Conservation (phyloP, 768 basidiomycete species). For the Amyloporia xantha region DNA sequence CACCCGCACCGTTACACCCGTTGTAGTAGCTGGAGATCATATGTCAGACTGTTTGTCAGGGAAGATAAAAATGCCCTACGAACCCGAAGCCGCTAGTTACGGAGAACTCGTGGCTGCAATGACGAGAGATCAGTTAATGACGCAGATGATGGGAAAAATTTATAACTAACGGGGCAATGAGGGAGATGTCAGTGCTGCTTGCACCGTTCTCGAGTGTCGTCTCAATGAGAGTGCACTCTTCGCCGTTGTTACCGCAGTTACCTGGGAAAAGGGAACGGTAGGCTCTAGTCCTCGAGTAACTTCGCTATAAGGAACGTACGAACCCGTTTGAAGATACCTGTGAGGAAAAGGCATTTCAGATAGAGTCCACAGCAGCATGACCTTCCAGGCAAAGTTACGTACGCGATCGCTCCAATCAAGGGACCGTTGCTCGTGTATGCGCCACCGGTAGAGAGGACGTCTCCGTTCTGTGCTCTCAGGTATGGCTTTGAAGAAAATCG, state of each 20-base stretch:
- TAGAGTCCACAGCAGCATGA: too few relatives aligned
- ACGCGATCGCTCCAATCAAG: slow-evolving; percentile 32
- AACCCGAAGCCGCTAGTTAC: slow-evolving; percentile 32
- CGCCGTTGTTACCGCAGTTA: slow-evolving; percentile 33
- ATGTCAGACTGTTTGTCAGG: neutral
- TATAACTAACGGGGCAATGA: slow-evolving; percentile 32
- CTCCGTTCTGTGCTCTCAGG: slow-evolving; percentile 9
- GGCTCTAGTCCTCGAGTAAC: too few relatives aligned
- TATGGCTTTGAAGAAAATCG: neutral
- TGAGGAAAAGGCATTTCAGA: too few relatives aligned
- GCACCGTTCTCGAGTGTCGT: slow-evolving; percentile 37
- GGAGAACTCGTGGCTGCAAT: slow-evolving; percentile 27
- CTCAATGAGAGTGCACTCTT: slow-evolving; percentile 36
- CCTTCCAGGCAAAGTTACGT: too few relatives aligned
- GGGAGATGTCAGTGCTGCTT: slow-evolving; percentile 36
- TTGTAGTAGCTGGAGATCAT: slow-evolving; percentile 29
- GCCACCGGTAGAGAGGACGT: slow-evolving; percentile 29
- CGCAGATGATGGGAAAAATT: too few relatives aligned
- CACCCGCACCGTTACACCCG: slow-evolving; percentile 36
- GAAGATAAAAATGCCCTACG: neutral
- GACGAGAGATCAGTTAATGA: too few relatives aligned
- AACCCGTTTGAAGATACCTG: slow-evolving; percentile 38
- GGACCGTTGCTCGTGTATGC: slow-evolving; percentile 27
- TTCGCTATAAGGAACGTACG: too few relatives aligned
- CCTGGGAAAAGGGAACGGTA: too few relatives aligned